Evolutionary conservation across 106 monocot genomes (phyloP).

Genomic region (Dendrobium nobile): DNA sequence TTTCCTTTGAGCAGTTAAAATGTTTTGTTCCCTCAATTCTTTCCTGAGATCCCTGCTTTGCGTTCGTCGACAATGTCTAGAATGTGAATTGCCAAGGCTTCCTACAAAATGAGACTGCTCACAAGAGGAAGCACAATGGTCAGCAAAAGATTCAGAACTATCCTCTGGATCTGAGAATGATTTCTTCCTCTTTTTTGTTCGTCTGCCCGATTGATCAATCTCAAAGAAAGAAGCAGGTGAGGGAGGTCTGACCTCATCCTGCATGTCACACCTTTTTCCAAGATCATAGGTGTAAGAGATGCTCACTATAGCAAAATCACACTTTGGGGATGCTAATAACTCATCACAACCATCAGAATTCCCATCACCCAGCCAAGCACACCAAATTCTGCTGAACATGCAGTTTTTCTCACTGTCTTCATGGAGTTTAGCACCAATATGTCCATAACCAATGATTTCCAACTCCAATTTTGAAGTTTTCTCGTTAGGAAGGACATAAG

Average conservation of each 20-base stretch:
- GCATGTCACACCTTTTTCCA: slow-evolving; percentile 36
- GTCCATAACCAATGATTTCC: slow-evolving; percentile 49
- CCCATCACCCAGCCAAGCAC: slow-evolving; percentile 78
- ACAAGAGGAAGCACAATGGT: slow-evolving; percentile 8
- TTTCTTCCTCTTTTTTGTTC: slow-evolving; percentile 41
- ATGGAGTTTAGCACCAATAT: slow-evolving; percentile 31
- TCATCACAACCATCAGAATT: slow-evolving; percentile 14
- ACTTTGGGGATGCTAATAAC: slow-evolving; percentile 11
- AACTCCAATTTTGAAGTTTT: slow-evolving; percentile 28
- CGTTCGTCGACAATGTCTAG: slow-evolving; percentile 6
- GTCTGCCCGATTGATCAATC: slow-evolving; percentile 32
- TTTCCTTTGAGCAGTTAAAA: slow-evolving; percentile 42
- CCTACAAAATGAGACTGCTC: slow-evolving; percentile 10
- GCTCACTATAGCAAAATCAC: slow-evolving; percentile 68
- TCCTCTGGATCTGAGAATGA: slow-evolving; percentile 57
- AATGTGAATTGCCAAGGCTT: slow-evolving; percentile 1
- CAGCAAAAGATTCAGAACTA: slow-evolving; percentile 10
- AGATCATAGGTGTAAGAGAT: slow-evolving; percentile 56
- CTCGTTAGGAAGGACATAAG: slow-evolving; percentile 40
- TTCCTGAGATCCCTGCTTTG: slow-evolving; percentile 23
- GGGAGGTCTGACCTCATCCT: slow-evolving; percentile 19
- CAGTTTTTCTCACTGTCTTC: slow-evolving; percentile 15
- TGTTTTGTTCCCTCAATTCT: slow-evolving; percentile 51
- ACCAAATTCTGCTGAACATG: slow-evolving; percentile 63
- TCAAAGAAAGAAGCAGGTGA: slow-evolving; percentile 34